Base-by-base conservation (phyloP, 2,329 filamentous ascomycete genomes). In the Botrytis tulipae region DNA sequence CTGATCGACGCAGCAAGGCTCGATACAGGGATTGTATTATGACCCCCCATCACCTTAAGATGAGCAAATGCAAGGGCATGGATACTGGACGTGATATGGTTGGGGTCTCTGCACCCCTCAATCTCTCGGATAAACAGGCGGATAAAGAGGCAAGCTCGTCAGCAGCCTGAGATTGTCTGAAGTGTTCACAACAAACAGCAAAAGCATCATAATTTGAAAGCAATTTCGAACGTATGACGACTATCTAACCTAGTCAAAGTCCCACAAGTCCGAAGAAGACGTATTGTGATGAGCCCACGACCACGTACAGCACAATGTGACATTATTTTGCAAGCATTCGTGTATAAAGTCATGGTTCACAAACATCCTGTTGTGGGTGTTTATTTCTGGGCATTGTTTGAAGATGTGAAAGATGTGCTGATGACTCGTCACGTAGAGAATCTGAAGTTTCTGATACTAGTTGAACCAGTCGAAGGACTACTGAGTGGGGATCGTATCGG, bases 121-220 rank as follows among this genome's bases (percentile, higher is more conserved):
- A 73, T 73, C 68, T 73, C 68, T 62, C 72, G 72, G 72, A 66
- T 73, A 73, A 72, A 68, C 62, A 68, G 71, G 62, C 71, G 71
- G 71, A 68, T 72, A 72, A 69, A 69, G 62, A 68, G 71, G 70
- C 22, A 69, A 72, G 62, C 51, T 69, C 71, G 29, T 59, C 62
- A 72, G 71, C 62, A 72, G 71, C 62, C 51, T 72, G 71, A 68
- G 61, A 69, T 61, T 60, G 29, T 59, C 46, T 59, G 61, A 44
- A 67, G 25, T 65, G 29, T 62, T 44, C 44, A 44, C 60, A 44
- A 67, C 18, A 67, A 59, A 54, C 60, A 44, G 54, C 35, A 67
- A 46, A 66, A 67, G 48, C 46, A 66, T 51, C 48, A 68, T 42
- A 68, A 68, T n/a, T 32, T 68, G 48, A 29, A 67, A 67, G 29